A percentile compares a stretch with the other conserved stretches of the same genome.
phyloP scores from a whole-genome alignment of 805 yeast species.

The Kockiozyma suomiensis region DNA sequence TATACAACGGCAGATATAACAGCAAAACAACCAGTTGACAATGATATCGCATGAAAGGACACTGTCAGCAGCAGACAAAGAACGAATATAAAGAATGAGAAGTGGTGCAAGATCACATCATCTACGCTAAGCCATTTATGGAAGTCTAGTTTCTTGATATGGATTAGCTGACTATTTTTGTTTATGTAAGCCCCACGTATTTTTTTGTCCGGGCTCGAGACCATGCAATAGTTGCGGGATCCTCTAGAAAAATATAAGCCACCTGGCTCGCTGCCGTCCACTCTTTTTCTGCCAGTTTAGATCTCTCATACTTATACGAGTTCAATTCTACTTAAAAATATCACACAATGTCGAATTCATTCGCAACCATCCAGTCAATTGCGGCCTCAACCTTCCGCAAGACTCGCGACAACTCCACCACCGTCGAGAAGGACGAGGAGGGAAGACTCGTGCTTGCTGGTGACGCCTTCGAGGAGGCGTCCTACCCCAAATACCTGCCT shows the following conservation, averaged over 20 bases:
- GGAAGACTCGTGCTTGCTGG: conserved; percentile 34
- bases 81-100: neutral
- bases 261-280: neutral
- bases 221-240: conserved; percentile 9
- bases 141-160: neutral
- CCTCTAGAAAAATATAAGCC: neutral
- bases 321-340: too few species aligned
- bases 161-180: neutral
- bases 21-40: too few species aligned
- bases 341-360: conserved; percentile 32
- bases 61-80: too few species aligned
- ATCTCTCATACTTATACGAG: too few species aligned
- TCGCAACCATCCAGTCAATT: conserved; percentile 34
- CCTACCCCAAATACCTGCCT: conserved; percentile 63
- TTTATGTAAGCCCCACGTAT: neutral
- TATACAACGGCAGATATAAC: too few species aligned
- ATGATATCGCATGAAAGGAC: too few species aligned
- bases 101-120: conserved; percentile 8
- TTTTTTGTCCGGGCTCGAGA: neutral
- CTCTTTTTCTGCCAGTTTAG: neutral
- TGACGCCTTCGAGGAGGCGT: conserved; percentile 32
- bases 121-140: neutral
- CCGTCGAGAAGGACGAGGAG: conserved; percentile 28
- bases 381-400: conserved; percentile 37
- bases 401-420: conserved; percentile 28